A percentile compares a stretch with the other conserved stretches of the same genome.
Conservation (phyloP, 1,284 basidiomycete species). For the Ganoderma lingzhi region DNA sequence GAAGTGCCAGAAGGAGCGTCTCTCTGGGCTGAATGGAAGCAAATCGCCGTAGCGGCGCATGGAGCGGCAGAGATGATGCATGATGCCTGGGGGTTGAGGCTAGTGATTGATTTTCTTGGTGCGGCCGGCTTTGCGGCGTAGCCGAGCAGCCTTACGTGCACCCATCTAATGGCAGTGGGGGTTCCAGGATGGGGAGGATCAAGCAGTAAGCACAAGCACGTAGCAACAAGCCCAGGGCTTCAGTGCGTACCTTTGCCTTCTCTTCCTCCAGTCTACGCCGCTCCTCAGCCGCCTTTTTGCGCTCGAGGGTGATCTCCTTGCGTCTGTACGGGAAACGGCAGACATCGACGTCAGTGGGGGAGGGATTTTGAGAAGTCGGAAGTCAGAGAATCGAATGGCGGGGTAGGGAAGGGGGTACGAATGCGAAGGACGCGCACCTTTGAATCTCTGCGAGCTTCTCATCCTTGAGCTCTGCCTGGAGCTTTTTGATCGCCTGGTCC, state of each 20-base stretch:
- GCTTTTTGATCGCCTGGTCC: conserved; percentile 72
- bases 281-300: conserved; percentile 77
- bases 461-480: conserved; percentile 75
- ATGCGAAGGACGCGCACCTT: conserved; percentile 50
- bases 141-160: conserved; percentile 74
- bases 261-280: conserved; percentile 74
- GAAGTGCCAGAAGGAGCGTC: background rate
- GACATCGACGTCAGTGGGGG: conserved; percentile 7
- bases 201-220: conserved; percentile 17
- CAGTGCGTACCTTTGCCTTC: conserved; percentile 65
- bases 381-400: conserved; percentile 9
- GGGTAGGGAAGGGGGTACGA: conserved; percentile 11
- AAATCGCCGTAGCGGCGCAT: background rate
- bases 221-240: conserved; percentile 18
- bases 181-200: conserved; percentile 6
- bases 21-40: conserved; percentile 12
- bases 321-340: conserved; percentile 52
- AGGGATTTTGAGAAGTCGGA: background rate
- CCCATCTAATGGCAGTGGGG: conserved; percentile 65
- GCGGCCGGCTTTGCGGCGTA: conserved; percentile 73
- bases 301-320: conserved; percentile 70
- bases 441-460: conserved; percentile 75
- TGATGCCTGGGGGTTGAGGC: conserved; percentile 41
- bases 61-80: background rate
- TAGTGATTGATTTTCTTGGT: conserved; percentile 78